A percentile compares a stretch with the other conserved stretches of the same genome.
phyloP scores from a whole-genome alignment of 1,284 basidiomycete genomes.

The Ustilago hordei region DNA sequence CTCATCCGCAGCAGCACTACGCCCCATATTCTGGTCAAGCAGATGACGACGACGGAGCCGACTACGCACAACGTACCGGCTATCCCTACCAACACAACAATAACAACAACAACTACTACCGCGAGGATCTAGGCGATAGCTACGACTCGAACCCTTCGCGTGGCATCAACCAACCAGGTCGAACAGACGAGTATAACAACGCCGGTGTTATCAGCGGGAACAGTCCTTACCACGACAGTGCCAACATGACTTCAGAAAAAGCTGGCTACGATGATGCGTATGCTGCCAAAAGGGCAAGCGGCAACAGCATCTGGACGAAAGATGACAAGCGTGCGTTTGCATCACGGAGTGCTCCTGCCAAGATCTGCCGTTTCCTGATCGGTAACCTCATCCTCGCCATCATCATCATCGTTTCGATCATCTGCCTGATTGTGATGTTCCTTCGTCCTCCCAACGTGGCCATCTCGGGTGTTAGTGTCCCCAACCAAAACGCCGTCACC shows the following conservation, averaged over 20 bases:
- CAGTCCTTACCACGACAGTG: conserved; percentile 4
- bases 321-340: conserved; percentile 61
- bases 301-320: conserved; percentile 63
- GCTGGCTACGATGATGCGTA: conserved; percentile 24
- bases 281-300: conserved; percentile 40
- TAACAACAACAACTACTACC: neutral
- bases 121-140: conserved; percentile 25
- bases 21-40: conserved; percentile 10
- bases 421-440: conserved; percentile 63
- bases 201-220: conserved; percentile 20
- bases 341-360: conserved; percentile 51
- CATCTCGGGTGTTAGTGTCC: conserved; percentile 45
- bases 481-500: conserved; percentile 37
- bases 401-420: conserved; percentile 58
- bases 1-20: conserved; percentile 19
- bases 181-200: conserved; percentile 3
- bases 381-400: conserved; percentile 59
- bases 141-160: conserved; percentile 31
- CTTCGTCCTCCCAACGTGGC: conserved; percentile 65
- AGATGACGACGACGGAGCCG: conserved; percentile 11
- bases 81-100: conserved; percentile 4
- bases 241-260: conserved; percentile 32
- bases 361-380: conserved; percentile 58
- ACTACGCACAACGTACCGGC: conserved; percentile 7
- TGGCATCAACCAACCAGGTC: conserved; percentile 4